Conservation (phyloP, 306 rosid genomes). For the Spatholobus suberectus region DNA sequence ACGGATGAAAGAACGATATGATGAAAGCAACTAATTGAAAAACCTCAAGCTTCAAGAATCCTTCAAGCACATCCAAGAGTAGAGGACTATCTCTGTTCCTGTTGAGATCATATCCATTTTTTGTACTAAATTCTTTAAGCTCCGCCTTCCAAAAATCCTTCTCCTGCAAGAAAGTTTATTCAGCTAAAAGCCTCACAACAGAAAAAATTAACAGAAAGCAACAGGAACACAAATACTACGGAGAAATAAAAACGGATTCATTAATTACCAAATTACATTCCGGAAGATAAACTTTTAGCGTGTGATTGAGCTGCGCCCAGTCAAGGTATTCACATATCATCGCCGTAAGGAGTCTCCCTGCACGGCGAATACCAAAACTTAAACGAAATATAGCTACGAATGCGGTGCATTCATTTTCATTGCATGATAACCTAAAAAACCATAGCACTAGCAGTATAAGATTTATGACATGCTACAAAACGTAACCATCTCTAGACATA, state of each 20-base stretch:
- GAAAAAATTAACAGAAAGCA: not conserved
- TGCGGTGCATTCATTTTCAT: not conserved
- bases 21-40: conserved; percentile 35
- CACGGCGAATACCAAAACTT: conserved; percentile 30
- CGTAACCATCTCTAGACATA: not conserved
- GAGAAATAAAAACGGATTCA: not conserved
- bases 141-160: conserved; percentile 95
- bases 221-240: not conserved
- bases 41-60: conserved; percentile 99
- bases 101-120: conserved; percentile 95
- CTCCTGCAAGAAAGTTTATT: conserved; percentile 61
- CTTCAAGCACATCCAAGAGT: conserved; percentile 98
- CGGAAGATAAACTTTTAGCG: conserved; percentile 91
- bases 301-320: conserved; percentile 97
- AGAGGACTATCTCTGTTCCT: conserved; percentile 95
- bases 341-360: conserved; percentile 96
- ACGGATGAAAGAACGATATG: not conserved
- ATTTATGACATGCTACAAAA: not conserved
- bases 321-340: conserved; percentile 91
- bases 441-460: not conserved
- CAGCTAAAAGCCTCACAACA: not conserved
- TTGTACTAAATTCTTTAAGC: conserved; percentile 88
- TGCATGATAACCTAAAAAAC: not conserved
- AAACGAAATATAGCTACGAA: not conserved
- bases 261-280: conserved; percentile 95